These are phyloP conservation scores for Clonostachys rhizophaga DNA, from an alignment of 2,329 filamentous ascomycete genomes.

Conservation along the genomic window DNA sequence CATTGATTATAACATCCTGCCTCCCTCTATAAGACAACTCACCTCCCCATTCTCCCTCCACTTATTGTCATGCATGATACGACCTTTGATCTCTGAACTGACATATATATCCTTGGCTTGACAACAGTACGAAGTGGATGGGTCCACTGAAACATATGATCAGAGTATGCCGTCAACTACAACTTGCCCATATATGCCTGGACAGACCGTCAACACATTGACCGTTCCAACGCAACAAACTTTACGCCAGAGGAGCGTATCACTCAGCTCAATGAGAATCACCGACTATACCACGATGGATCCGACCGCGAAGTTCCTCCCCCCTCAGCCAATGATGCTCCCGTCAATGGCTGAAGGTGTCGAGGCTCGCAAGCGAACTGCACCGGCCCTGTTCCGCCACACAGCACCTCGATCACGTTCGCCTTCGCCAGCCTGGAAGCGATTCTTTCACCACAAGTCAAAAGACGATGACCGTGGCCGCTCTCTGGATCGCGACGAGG, in stretches of 20 bases:
- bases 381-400: constrained; percentile 20
- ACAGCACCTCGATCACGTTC: constrained; percentile 43
- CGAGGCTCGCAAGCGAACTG: constrained; percentile 18
- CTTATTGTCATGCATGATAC: constrained; percentile 2
- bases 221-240: constrained; percentile 70
- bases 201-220: constrained; percentile 81
- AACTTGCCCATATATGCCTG: constrained; percentile 79
- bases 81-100: constrained; percentile 1
- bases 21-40: not conserved
- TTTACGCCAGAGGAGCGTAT: constrained; percentile 58
- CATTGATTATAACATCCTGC: too few relatives aligned
- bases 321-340: constrained; percentile 48
- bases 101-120: too few relatives aligned
- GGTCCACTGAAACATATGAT: constrained; percentile 73
- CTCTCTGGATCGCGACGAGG: constrained; percentile 17
- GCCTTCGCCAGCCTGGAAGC: constrained; percentile 44
- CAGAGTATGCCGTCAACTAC: constrained; percentile 68
- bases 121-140: constrained; percentile 74
- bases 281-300: constrained; percentile 70
- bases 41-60: not conserved
- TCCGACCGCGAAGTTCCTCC: constrained; percentile 69
- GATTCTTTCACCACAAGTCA: constrained; percentile 41
- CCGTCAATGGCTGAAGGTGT: constrained; percentile 6
- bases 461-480: constrained; percentile 25
- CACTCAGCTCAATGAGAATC: constrained; percentile 53